Evolutionary conservation across 768 basidiomycete species (phyloP), one percentile per base, ranked within the genome.

Genomic region (Pleurotus citrinopileatus): DNA sequence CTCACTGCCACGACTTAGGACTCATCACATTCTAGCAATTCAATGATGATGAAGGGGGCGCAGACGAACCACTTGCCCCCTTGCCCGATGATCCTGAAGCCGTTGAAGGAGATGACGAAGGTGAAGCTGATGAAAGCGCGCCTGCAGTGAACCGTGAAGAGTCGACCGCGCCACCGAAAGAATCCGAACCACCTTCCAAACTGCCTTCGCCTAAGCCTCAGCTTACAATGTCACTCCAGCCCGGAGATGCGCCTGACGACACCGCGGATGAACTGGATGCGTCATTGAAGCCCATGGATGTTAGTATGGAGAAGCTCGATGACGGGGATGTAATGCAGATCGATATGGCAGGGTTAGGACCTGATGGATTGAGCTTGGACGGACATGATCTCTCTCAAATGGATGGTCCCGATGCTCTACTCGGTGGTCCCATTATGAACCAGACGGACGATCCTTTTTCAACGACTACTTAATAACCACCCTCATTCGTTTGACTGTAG

Each of bases 31-130:
- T 29, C 57, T 57, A 94, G 91, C 88, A 91, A 78, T 94, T 93
- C 61, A 91, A 87, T 62, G 91, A 93, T 62, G 89, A 92, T 55
- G 91, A 93, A 62, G 87, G 81, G 47, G 87, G 84, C 57, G 81
- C 73, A 0, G 89, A 93, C 60, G 88, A 89, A 61, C 89, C 90
- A 12, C 76, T 93, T 22, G 91, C 83, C 1, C 91, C 91, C 15
- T 73, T 93, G 38, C 91, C 89, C 3, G 80, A 82, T 53, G 90
- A 91, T 59, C 81, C 84, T 22, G 90, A 92, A 65, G 81, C 81
- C 6, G 83, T 81, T 0, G 91, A 91, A 28, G 80, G 80, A 42
- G 84, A 87, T 47, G 89, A 90, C 0, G 91, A 91, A 27, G 80
- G 80, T 42, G 84, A 87, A 47, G 89, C 90, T 57, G 89, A 89